Base-by-base conservation (phyloP, 1,284 basidiomycete genomes). In the Naganishia albida region DNA sequence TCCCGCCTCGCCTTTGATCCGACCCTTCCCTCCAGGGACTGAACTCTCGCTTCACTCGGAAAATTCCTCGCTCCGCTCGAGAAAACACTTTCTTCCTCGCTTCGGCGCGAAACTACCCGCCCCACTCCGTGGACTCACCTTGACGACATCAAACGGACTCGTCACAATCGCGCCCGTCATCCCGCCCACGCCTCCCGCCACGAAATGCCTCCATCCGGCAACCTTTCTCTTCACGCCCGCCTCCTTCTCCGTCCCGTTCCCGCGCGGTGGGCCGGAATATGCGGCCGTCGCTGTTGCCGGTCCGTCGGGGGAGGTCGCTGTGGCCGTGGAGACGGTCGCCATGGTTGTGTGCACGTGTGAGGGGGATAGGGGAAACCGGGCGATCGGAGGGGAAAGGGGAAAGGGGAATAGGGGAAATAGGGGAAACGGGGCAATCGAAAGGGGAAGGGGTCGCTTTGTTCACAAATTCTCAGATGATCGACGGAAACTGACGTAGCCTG, bases 131-230 rank as follows among this genome's bases (percentile, higher is more conserved):
- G 40, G 16, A 56, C 72, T 69, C 66, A 77, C 75, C 81, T 99
- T 99, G 71, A 99, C 94, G 30, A 99, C 92, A 78, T 99, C 95
- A 72, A 99, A 93, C 0, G 95, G 95, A 42, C 92, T 93, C 0
- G 95, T 99, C 10, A 98, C 88, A 70, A 96, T 90, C 12, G 93
- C 93, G 50, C 95, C 96, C 74, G 92, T 92, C 94, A 99, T 97
- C 26, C 95, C 95, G 20, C 95, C 96, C 12, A 95, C 81, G 34
- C 90, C 90, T 80, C 91, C 91, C 48, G 89, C 91, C 16, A 89
- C 82, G 68, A 91, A 88, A 73, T 93, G 90, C 67, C 86, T 86
- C 87, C 87, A 90, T 82, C 89, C 87, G 76, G 88, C 90, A 62
- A 86, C 85, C n/a, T 88, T 87, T 42, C 87, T 74, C 72, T 68